Evolutionary conservation across 179 eudicot genomes (phyloP).

Genomic region (Gypsophila paniculata): DNA sequence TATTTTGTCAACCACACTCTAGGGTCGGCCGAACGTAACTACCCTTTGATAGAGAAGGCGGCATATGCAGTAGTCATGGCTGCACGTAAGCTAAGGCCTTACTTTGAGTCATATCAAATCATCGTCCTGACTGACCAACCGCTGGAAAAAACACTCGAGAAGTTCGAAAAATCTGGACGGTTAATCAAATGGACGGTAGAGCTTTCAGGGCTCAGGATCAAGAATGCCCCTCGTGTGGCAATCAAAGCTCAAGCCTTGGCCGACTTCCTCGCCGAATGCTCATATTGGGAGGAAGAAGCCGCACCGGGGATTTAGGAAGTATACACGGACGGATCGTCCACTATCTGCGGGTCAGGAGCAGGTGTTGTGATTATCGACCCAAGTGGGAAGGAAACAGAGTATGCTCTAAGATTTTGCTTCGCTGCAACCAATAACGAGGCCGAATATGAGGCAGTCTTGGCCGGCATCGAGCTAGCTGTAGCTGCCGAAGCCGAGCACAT

Average conservation of each 20-base stretch:
- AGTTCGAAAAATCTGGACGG: background rate
- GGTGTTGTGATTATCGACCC: background rate
- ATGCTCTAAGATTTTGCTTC: background rate
- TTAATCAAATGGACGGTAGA: background rate
- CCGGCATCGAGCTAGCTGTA: too few species aligned
- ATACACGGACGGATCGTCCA: background rate
- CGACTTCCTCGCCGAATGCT: background rate
- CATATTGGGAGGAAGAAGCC: too few species aligned
- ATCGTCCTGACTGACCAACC: background rate
- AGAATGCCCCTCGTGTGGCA: background rate
- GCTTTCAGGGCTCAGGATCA: background rate
- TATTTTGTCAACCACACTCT: background rate
- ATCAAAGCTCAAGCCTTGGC: background rate
- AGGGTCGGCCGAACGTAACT: background rate
- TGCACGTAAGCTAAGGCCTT: background rate
- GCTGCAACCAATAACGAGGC: too few species aligned
- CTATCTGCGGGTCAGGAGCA: background rate
- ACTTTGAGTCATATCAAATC: background rate
- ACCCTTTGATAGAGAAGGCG: background rate
- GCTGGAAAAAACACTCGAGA: background rate
- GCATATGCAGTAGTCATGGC: background rate
- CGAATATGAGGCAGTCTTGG: too few species aligned
- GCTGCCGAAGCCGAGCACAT: background rate
- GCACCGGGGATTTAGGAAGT: too few species aligned
- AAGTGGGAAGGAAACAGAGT: background rate